Evolutionary conservation across 1,284 basidiomycete species (phyloP).

Genomic region (Pterulicium gracile): DNA sequence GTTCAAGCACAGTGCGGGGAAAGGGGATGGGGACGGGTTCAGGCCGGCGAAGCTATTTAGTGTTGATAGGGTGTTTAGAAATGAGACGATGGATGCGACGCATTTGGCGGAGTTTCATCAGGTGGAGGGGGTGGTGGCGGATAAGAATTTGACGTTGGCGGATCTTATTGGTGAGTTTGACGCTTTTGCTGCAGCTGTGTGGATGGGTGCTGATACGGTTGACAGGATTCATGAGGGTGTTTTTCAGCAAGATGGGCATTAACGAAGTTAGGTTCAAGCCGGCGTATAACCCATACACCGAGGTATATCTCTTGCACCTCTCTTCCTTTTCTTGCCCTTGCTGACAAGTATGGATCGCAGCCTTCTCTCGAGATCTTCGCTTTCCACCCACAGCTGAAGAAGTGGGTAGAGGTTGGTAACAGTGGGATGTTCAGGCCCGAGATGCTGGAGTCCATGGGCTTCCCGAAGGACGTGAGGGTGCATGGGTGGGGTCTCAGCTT

Average conservation of each 20-base stretch:
- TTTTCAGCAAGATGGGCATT: slow-evolving; percentile 98
- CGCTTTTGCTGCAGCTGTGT: neutral
- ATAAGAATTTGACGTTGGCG: slow-evolving; percentile 88
- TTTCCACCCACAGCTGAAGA: slow-evolving; percentile 89
- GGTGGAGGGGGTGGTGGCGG: slow-evolving; percentile 98
- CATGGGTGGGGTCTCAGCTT: slow-evolving; percentile 95
- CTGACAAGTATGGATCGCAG: slow-evolving; percentile 25
- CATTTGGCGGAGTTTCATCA: slow-evolving; percentile 99
- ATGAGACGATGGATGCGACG: slow-evolving; percentile 99
- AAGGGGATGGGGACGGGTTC: slow-evolving; percentile 53
- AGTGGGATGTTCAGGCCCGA: slow-evolving; percentile 99
- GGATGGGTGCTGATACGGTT: slow-evolving; percentile 7
- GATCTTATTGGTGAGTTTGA: slow-evolving; percentile 76
- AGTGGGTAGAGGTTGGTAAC: slow-evolving; percentile 95
- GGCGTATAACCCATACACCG: slow-evolving; percentile 94
- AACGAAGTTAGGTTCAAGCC: slow-evolving; percentile 94
- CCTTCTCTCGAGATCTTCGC: slow-evolving; percentile 99
- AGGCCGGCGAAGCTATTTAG: slow-evolving; percentile 95
- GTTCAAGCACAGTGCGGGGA: slow-evolving; percentile 23
- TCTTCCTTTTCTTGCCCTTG: neutral
- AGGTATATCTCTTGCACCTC: slow-evolving; percentile 37
- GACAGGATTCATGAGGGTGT: slow-evolving; percentile 92
- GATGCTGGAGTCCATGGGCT: slow-evolving; percentile 98
- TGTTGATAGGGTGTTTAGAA: slow-evolving; percentile 98
- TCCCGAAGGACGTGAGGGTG: slow-evolving; percentile 94